Evolutionary conservation across 2,329 filamentous ascomycete genomes (phyloP).

Genomic region (Verticillium longisporum): DNA sequence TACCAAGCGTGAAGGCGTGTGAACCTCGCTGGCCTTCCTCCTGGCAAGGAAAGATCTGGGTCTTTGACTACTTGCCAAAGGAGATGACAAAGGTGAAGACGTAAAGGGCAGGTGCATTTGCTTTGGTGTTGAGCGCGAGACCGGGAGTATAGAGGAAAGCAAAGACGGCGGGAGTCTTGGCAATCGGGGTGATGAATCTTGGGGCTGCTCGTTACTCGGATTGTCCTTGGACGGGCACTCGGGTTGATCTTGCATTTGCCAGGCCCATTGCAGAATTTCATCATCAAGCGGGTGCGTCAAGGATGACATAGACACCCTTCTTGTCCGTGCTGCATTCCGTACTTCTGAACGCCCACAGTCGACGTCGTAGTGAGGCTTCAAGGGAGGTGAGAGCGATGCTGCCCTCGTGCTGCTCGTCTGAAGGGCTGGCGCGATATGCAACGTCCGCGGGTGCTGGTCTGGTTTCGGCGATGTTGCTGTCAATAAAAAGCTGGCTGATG

Average conservation of each 20-base stretch:
- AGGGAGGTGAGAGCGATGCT: too few species aligned
- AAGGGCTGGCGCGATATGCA: too few species aligned
- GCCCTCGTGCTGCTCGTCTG: too few species aligned
- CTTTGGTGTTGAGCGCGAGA: neutral
- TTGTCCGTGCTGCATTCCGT: too few species aligned
- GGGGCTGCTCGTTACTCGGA: neutral
- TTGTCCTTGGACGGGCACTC: neutral
- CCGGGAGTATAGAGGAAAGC: neutral
- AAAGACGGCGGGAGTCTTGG: neutral
- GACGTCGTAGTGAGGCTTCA: too few species aligned
- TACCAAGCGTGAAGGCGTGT: neutral
- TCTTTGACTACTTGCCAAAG: constrained; percentile 16
- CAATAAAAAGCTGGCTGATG: too few species aligned
- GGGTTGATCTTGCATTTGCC: neutral
- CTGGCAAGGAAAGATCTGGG: neutral
- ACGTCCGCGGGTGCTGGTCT: too few species aligned
- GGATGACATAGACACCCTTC: neutral
- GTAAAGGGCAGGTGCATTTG: neutral
- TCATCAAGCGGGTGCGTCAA: neutral
- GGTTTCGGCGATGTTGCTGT: too few species aligned
- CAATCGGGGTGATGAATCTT: neutral
- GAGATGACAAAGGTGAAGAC: constrained; percentile 29
- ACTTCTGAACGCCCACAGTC: too few species aligned
- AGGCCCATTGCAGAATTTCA: neutral
- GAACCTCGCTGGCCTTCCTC: neutral